Evolutionary conservation across 805 yeast genomes (phyloP).

Genomic region (Ogataea dorogensis): DNA sequence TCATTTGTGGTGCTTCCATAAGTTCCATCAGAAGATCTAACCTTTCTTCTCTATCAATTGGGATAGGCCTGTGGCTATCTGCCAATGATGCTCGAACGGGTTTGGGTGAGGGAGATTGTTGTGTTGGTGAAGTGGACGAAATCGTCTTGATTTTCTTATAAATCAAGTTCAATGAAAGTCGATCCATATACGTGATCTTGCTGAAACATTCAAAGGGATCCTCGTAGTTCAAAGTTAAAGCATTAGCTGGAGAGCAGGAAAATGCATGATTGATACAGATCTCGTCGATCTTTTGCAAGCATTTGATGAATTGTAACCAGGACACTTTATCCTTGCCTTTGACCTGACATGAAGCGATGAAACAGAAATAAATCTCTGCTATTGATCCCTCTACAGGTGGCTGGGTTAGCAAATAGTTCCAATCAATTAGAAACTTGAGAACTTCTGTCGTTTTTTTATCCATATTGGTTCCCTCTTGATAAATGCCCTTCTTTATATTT

Average conservation of each 20-base stretch:
- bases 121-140: background rate
- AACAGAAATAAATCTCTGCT: conserved; percentile 32
- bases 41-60: conserved; percentile 20
- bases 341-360: conserved; percentile 30
- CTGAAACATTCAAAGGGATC: conserved; percentile 32
- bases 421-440: conserved; percentile 30
- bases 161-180: conserved; percentile 28
- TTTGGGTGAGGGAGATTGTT: background rate
- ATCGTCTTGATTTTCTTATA: conserved; percentile 17
- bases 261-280: conserved; percentile 24
- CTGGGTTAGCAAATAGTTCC: conserved; percentile 30
- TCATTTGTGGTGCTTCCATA: conserved; percentile 22
- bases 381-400: conserved; percentile 34
- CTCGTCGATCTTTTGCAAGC: conserved; percentile 24
- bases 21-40: conserved; percentile 21
- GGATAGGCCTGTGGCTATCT: conserved; percentile 12
- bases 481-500: conserved; percentile 13
- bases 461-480: conserved; percentile 12
- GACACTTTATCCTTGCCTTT: conserved; percentile 35
- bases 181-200: conserved; percentile 26
- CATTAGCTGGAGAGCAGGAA: conserved; percentile 26
- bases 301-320: conserved; percentile 34
- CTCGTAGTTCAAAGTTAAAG: conserved; percentile 23
- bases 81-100: background rate
- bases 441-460: conserved; percentile 33